A percentile compares a stretch with the other conserved stretches of the same genome.
These are phyloP conservation scores for Kuraishia floccosa DNA, from an alignment of 805 yeast species.

Conservation along the genomic window DNA sequence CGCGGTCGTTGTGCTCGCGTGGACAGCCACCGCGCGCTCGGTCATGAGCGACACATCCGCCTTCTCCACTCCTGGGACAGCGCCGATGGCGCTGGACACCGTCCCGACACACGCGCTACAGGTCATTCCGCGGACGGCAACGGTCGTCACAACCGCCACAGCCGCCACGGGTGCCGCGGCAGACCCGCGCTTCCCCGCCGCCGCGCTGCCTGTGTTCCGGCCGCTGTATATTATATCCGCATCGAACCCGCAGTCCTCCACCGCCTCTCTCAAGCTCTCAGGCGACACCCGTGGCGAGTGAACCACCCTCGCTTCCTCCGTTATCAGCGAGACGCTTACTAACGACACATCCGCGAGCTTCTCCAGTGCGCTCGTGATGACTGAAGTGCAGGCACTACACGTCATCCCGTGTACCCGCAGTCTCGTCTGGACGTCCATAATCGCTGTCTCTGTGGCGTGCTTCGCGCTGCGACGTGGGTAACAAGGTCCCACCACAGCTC, in stretches of 20 bases:
- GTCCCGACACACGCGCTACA: constrained; percentile 78
- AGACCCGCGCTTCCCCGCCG: too few relatives aligned
- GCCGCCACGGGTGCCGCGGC: too few relatives aligned
- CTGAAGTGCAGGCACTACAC: constrained; percentile 72
- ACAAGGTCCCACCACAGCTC: too few relatives aligned
- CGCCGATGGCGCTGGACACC: constrained; percentile 42
- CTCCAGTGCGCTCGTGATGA: constrained; percentile 47
- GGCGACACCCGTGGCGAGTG: constrained; percentile 22
- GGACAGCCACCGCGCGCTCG: constrained; percentile 51
- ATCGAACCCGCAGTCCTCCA: constrained; percentile 72
- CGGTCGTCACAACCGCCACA: too few relatives aligned
- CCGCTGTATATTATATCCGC: too few relatives aligned
- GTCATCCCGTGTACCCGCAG: constrained; percentile 69
- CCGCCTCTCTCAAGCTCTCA: constrained; percentile 30
- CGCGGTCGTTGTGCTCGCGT: constrained; percentile 17
- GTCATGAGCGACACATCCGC: constrained; percentile 63
- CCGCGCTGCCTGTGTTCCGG: too few relatives aligned
- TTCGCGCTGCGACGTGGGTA: too few relatives aligned
- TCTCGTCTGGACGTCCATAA: too few relatives aligned
- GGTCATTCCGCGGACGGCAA: constrained; percentile 69
- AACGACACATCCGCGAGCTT: constrained; percentile 35
- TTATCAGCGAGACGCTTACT: constrained; percentile 57
- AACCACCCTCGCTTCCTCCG: constrained; percentile 53
- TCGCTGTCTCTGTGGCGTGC: too few relatives aligned
- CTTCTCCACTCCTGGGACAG: constrained; percentile 34